Evolutionary conservation across 2,329 filamentous ascomycete genomes (phyloP), one percentile per base, ranked within the genome.

Genomic region (Ophiocordyceps polyrhachis-furcata): DNA sequence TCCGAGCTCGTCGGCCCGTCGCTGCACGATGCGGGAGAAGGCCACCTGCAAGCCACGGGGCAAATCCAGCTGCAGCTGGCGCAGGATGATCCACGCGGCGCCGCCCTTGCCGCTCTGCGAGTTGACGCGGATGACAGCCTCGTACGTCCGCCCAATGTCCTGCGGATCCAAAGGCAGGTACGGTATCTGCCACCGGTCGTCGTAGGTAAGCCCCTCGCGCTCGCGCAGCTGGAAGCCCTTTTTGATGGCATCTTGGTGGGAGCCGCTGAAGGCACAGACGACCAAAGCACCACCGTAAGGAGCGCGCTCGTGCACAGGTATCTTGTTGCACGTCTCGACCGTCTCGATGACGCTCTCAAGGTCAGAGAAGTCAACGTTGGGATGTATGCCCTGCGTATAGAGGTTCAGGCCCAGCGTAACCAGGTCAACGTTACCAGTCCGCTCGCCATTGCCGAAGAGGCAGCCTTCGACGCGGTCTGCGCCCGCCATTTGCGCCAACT

Each of bases 51-150:
- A 74, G 44, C 87, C 87, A 49, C 91, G 84, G 15, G 91, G 91
- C 44, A 96, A 76, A 61, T 96, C 91, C 55, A 96, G 81, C 57
- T 91, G 77, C 49, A 96, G 76, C 56, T 86, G 81, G 53, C 83
- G 81, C 58, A 88, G 79, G 58, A 96, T 88, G 58, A 96, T 83
- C 84, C 85, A 96, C 43, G 89, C 88, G 48, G 85, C 81, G 54
- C 91, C 91, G 49, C 89, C 89, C 68, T 98, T 96, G 51, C 89
- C 89, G 54, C 79, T 85, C 62, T 96, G 89, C 17, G 85, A 93
- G 70, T 96, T 98, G 73, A 96, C 89, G 48, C 89, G 83, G 59
- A 96, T 96, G 58, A 96, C 83, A 47, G 89, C 89, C 65, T 96
- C 88, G 73, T 96, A 96, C n/a, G 81, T 95, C 47, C 89, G 79